These are phyloP conservation scores for Barnettozyma vustinii DNA, from an alignment of 805 yeast genomes.

Conservation along the genomic window DNA sequence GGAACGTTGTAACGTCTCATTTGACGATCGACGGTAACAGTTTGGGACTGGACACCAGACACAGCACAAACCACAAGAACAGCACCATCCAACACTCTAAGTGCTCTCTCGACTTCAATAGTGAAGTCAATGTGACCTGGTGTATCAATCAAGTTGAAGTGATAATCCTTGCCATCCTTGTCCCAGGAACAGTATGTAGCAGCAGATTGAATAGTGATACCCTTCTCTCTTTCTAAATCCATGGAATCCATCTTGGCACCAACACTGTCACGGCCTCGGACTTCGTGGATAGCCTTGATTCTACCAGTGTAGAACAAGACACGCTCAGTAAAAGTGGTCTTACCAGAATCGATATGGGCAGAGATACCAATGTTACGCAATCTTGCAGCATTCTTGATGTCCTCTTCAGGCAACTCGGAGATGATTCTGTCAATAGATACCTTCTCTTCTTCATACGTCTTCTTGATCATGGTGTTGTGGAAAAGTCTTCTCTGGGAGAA, in stretches of 20 bases:
- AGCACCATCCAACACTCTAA: conserved; percentile 96
- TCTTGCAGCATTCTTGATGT: conserved; percentile 43
- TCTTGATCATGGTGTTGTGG: conserved; percentile 27
- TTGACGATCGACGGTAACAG: conserved; percentile 97
- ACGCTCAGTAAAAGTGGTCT: conserved; percentile 96
- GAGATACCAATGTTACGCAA: conserved; percentile 96
- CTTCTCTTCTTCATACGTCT: conserved; percentile 69
- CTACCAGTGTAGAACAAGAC: conserved; percentile 95
- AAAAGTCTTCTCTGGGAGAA: conserved; percentile 25
- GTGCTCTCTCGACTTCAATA: conserved; percentile 97
- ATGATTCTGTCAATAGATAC: conserved; percentile 57
- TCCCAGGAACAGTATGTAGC: conserved; percentile 98
- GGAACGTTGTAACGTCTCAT: conserved; percentile 98
- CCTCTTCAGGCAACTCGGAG: conserved; percentile 43
- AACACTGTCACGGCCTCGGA: conserved; percentile 92
- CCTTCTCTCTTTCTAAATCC: conserved; percentile 98
- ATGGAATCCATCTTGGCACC: conserved; percentile 99
- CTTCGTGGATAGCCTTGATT: conserved; percentile 94
- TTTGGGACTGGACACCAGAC: conserved; percentile 96
- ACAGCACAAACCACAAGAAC: conserved; percentile 98
- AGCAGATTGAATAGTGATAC: conserved; percentile 97
- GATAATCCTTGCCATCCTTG: conserved; percentile 61
- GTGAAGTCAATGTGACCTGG: conserved; percentile 99
- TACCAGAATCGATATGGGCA: conserved; percentile 97
- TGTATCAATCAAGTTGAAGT: conserved; percentile 93